Evolutionary conservation across 257 asterid species (phyloP).

Genomic region (Solanum rostratum): DNA sequence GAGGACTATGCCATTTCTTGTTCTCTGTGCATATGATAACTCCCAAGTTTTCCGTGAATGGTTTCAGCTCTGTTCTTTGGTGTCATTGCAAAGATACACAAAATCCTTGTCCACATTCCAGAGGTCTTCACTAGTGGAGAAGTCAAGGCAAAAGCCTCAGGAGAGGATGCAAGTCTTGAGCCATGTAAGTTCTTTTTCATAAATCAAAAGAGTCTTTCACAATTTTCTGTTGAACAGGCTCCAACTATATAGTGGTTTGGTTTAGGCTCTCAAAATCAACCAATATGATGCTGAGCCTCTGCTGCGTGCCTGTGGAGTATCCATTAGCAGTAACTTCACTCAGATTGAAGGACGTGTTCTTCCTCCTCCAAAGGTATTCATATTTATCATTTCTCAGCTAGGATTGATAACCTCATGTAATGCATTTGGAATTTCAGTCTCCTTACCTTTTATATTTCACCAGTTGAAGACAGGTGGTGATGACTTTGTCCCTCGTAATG

Average conservation of each 20-base stretch:
- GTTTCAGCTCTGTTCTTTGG: slow-evolving; percentile 52
- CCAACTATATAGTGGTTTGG: slow-evolving; percentile 3
- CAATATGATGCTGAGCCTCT: slow-evolving; percentile 74
- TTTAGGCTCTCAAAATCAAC: slow-evolving; percentile 68
- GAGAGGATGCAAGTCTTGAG: slow-evolving; percentile 68
- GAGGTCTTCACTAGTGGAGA: slow-evolving; percentile 73
- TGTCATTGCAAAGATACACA: slow-evolving; percentile 79
- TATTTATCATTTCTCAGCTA: neutral
- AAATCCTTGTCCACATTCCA: slow-evolving; percentile 67
- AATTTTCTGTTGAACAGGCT: neutral
- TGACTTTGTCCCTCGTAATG: slow-evolving; percentile 65
- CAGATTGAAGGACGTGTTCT: slow-evolving; percentile 85
- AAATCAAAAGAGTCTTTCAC: neutral
- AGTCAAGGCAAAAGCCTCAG: slow-evolving; percentile 85
- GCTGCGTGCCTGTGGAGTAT: slow-evolving; percentile 74
- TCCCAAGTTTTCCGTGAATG: slow-evolving; percentile 3
- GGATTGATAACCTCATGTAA: neutral
- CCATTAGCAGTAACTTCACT: slow-evolving; percentile 49
- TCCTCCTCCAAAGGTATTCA: slow-evolving; percentile 51
- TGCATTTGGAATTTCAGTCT: neutral
- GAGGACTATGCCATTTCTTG: neutral
- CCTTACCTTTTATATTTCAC: neutral
- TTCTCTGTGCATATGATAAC: neutral
- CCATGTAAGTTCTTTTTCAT: slow-evolving; percentile 25
- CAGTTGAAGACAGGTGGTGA: slow-evolving; percentile 85